phyloP scores from a whole-genome alignment of 1,284 basidiomycete species.

The Crepidotus sp. region DNA sequence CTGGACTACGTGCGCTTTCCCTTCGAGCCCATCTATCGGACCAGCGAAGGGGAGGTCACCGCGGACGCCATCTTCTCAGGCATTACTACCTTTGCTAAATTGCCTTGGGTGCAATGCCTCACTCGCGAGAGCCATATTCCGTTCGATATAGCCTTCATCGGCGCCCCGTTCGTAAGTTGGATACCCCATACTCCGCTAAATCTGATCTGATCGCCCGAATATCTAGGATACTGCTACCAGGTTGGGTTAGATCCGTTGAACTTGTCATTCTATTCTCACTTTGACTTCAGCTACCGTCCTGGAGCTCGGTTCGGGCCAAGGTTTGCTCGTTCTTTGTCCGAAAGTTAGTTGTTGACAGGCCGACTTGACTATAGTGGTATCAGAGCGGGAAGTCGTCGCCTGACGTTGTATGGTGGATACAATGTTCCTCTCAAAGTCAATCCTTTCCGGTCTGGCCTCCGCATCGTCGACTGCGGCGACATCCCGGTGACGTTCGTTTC shows the following conservation, averaged over 20 bases:
- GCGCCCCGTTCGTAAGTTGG: slow-evolving; percentile 61
- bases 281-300: slow-evolving; percentile 6
- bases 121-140: slow-evolving; percentile 42
- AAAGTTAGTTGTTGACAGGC: no score
- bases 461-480: slow-evolving; percentile 59
- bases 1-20: slow-evolving; percentile 54
- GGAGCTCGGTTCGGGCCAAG: slow-evolving; percentile 64
- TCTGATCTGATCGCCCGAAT: slow-evolving; percentile 1
- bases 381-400: slow-evolving; percentile 50
- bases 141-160: slow-evolving; percentile 73
- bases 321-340: no score
- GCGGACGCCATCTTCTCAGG: slow-evolving; percentile 66
- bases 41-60: slow-evolving; percentile 36
- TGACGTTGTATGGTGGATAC: slow-evolving; percentile 68
- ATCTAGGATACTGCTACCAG: slow-evolving; percentile 63
- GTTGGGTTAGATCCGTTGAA: slow-evolving; percentile 23
- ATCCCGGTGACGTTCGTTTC: slow-evolving; percentile 39
- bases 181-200: background rate
- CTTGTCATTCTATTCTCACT: slow-evolving; percentile 21
- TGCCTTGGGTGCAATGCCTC: slow-evolving; percentile 69
- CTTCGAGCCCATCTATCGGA: slow-evolving; percentile 11
- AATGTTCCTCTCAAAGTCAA: slow-evolving; percentile 62
- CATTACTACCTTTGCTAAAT: slow-evolving; percentile 51
- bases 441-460: slow-evolving; percentile 39
- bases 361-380: no score